Conservation (phyloP, 139 green algal species). For the Coelastrella sp. region DNA sequence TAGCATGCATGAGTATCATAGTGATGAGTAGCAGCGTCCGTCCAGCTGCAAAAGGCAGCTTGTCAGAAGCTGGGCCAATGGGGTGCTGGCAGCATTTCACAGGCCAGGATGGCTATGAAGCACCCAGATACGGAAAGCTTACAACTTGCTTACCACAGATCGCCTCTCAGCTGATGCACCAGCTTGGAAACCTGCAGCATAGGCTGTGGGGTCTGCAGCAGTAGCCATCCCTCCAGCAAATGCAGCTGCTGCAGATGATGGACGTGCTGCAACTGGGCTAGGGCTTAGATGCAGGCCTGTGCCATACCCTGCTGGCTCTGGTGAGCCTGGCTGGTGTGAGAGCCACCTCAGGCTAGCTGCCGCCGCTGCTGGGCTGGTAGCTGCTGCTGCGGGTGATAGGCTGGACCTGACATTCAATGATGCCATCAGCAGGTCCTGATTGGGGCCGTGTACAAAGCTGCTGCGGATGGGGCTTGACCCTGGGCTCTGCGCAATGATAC, state of each 20-base stretch:
- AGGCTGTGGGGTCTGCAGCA: background rate
- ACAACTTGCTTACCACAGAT: background rate
- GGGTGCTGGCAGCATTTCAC: no score
- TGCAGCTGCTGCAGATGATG: conserved; percentile 4
- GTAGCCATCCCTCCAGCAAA: background rate
- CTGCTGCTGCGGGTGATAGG: background rate
- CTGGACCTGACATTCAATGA: background rate
- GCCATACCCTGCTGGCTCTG: background rate
- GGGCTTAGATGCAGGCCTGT: background rate
- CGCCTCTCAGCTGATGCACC: background rate
- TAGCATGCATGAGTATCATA: no score
- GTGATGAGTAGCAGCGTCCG: no score
- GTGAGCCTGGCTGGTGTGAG: background rate
- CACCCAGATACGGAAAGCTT: no score
- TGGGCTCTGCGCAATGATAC: background rate
- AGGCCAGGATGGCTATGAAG: no score
- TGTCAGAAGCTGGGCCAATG: no score
- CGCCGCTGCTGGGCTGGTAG: conserved; percentile 2
- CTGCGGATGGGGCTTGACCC: background rate
- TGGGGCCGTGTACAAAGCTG: conserved; percentile 18
- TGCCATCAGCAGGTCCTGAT: conserved; percentile 24
- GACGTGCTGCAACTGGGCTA: background rate
- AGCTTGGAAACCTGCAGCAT: background rate
- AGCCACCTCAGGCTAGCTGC: no score
- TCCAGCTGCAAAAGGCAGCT: no score